Conservation (phyloP, 768 basidiomycete genomes). For the Auriscalpium orientale region DNA sequence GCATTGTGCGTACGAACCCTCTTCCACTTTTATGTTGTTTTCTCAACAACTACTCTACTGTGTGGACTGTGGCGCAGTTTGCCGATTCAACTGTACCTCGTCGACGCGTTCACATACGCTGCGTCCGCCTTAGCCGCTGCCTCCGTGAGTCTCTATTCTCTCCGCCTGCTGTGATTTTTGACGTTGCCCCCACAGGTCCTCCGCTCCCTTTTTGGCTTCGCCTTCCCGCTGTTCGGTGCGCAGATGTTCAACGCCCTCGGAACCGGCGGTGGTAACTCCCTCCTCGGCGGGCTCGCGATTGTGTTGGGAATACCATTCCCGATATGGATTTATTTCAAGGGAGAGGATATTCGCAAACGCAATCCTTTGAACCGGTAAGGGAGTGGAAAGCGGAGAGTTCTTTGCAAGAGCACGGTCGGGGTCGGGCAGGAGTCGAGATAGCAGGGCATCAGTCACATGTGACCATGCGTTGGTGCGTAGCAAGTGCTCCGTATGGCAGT, state of each 20-base stretch:
- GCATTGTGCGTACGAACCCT: slow-evolving; percentile 35
- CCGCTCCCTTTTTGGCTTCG: slow-evolving; percentile 56
- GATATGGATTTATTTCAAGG: slow-evolving; percentile 61
- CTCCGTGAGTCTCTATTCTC: slow-evolving; percentile 32
- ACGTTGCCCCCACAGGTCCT: slow-evolving; percentile 34
- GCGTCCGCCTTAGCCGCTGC: slow-evolving; percentile 60
- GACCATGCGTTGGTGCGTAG: too few relatives aligned
- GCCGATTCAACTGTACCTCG: slow-evolving; percentile 62
- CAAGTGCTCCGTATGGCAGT: too few relatives aligned
- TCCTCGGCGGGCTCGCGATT: slow-evolving; percentile 41
- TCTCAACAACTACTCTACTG: background rate
- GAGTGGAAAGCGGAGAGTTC: too few relatives aligned
- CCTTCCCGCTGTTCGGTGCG: slow-evolving; percentile 56
- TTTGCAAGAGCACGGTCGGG: too few relatives aligned
- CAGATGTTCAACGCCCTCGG: slow-evolving; percentile 60
- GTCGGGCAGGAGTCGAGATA: too few relatives aligned
- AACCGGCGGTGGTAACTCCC: slow-evolving; percentile 62
- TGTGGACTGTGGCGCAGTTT: slow-evolving; percentile 31
- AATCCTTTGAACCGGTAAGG: slow-evolving; percentile 26
- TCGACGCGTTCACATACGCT: slow-evolving; percentile 62
- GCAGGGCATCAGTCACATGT: too few relatives aligned
- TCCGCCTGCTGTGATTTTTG: background rate
- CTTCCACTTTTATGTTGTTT: background rate
- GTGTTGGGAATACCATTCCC: slow-evolving; percentile 62
- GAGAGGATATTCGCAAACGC: slow-evolving; percentile 45